These are phyloP conservation scores for Isatis tinctoria DNA, from an alignment of 345 rosid species.

Conservation along the genomic window DNA sequence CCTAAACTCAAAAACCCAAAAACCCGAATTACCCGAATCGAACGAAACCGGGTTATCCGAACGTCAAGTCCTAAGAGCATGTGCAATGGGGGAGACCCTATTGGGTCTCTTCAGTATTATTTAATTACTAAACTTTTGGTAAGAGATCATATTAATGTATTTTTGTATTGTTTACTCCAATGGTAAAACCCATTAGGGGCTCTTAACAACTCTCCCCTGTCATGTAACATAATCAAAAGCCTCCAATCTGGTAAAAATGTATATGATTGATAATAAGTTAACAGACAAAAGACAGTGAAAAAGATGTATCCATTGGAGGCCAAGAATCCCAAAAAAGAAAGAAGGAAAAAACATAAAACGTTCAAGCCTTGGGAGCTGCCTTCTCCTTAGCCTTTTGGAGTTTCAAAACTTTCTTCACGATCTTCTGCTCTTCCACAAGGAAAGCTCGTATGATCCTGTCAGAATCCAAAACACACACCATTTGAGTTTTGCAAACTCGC, in stretches of 20 bases:
- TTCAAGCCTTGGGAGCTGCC: conserved; percentile 24
- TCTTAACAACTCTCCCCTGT: too few relatives aligned
- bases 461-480: background rate
- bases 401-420: conserved; percentile 1
- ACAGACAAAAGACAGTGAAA: background rate
- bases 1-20: too few relatives aligned
- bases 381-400: conserved; percentile 56
- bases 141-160: too few relatives aligned
- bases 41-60: too few relatives aligned
- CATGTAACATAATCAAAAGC: too few relatives aligned
- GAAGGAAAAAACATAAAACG: background rate
- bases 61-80: too few relatives aligned
- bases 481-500: background rate
- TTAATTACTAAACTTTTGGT: too few relatives aligned
- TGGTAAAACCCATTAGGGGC: too few relatives aligned
- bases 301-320: background rate
- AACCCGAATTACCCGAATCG: too few relatives aligned
- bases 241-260: background rate
- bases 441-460: conserved; percentile 64
- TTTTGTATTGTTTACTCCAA: too few relatives aligned
- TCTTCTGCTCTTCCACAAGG: conserved; percentile 55
- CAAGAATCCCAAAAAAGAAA: background rate
- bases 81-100: too few relatives aligned
- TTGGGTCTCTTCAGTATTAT: too few relatives aligned
- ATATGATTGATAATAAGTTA: background rate